These are phyloP conservation scores for Helicostylum pulchrum DNA, from an alignment of 192 early-diverging fungal species.

Conservation along the genomic window DNA sequence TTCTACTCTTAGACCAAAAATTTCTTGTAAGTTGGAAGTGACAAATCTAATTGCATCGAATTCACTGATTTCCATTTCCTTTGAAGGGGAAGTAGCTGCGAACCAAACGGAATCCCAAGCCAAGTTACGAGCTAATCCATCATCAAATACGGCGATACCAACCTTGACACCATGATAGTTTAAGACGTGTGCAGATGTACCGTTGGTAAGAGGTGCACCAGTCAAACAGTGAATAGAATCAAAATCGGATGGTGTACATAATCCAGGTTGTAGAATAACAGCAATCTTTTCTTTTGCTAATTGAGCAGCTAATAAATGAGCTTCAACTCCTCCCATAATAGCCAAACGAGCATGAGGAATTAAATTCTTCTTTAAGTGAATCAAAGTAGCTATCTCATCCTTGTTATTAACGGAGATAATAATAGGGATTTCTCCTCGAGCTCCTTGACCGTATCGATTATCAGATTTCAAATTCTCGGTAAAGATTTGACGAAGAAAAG, in stretches of 20 bases:
- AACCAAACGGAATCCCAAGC: conserved; percentile 80
- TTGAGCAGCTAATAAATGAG: conserved; percentile 59
- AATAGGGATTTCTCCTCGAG: conserved; percentile 49
- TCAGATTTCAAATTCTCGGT: conserved; percentile 26
- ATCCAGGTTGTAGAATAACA: conserved; percentile 60
- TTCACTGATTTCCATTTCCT: conserved; percentile 42
- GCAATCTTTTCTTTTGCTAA: conserved; percentile 53
- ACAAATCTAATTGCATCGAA: conserved; percentile 66
- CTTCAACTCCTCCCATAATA: conserved; percentile 63
- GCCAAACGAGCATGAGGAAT: conserved; percentile 41
- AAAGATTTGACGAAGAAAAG: conserved; percentile 43
- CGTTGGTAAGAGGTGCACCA: conserved; percentile 48
- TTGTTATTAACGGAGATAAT: conserved; percentile 47
- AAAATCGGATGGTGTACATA: conserved; percentile 63
- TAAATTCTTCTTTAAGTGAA: conserved; percentile 55
- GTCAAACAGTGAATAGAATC: conserved; percentile 61
- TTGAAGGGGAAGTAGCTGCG: conserved; percentile 31
- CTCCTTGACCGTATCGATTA: conserved; percentile 41
- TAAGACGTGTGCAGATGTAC: conserved; percentile 54
- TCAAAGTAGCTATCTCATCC: conserved; percentile 65
- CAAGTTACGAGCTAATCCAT: conserved; percentile 56
- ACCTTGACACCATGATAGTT: conserved; percentile 59
- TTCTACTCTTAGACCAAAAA: conserved; percentile 45
- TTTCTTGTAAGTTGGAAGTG: conserved; percentile 68
- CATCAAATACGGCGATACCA: conserved; percentile 47